phyloP scores from a whole-genome alignment of 306 rosid species.

The Macrotyloma uniflorum region DNA sequence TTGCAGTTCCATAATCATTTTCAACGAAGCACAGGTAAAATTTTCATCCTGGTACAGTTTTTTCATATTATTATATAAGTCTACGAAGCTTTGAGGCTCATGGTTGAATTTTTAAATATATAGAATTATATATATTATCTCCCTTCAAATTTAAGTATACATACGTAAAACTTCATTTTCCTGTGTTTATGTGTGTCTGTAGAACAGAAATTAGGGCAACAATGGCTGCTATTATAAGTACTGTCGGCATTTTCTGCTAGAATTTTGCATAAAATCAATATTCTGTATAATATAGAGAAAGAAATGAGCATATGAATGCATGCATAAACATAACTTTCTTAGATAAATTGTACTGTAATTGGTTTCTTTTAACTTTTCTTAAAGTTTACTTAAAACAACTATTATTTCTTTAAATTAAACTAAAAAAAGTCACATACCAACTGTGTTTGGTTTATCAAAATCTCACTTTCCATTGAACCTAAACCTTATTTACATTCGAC shows the following conservation, averaged over 20 bases:
- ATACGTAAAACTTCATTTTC: not conserved
- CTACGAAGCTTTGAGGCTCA: not conserved
- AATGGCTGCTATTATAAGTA: not conserved
- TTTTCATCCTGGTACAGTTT: not conserved
- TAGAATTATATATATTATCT: too few relatives aligned
- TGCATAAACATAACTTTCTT: not conserved
- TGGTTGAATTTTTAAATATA: not conserved
- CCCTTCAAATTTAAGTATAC: too few relatives aligned
- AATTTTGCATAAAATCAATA: not conserved
- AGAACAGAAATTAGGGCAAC: conserved; percentile 22
- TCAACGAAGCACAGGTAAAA: not conserved
- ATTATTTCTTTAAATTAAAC: not conserved
- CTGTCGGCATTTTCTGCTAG: not conserved
- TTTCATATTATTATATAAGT: not conserved
- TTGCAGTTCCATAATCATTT: not conserved
- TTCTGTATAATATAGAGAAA: not conserved
- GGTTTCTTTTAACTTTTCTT: not conserved
- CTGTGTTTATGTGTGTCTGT: not conserved
- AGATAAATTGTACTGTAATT: not conserved
- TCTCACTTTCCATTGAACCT: too few relatives aligned
- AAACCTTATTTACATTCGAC: too few relatives aligned
- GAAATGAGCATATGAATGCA: not conserved
- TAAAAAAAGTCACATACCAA: too few relatives aligned
- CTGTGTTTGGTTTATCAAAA: too few relatives aligned
- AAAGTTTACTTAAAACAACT: not conserved